Percentiles rank a stretch among this genome's conserved stretches.
These are phyloP conservation scores for Vanrija humicola DNA, from an alignment of 1,284 basidiomycete species.

Conservation along the genomic window DNA sequence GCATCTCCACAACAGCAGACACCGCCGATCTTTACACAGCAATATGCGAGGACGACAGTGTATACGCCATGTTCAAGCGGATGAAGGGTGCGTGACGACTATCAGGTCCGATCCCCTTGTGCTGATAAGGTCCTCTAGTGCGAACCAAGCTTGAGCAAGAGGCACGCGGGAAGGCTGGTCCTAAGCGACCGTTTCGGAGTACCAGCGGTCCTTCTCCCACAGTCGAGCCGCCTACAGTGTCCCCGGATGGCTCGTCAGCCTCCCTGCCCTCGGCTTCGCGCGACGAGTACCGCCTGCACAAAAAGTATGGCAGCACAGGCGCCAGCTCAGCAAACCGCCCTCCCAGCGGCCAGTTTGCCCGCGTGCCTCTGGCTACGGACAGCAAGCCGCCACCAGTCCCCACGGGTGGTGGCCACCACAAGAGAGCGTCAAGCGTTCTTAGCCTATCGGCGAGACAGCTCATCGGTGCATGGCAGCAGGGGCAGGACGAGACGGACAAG, in stretches of 20 bases:
- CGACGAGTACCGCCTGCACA: not conserved
- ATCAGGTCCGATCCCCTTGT: not conserved
- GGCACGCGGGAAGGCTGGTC: not conserved
- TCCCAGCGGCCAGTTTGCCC: conserved; percentile 9
- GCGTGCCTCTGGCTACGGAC: conserved; percentile 2
- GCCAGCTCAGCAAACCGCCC: conserved; percentile 2
- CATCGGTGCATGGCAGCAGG: conserved; percentile 21
- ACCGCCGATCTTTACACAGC: conserved; percentile 77
- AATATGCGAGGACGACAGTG: conserved; percentile 77
- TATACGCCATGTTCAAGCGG: conserved; percentile 76
- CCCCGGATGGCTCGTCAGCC: too few species aligned
- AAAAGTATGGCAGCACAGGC: not conserved
- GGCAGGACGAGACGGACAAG: not conserved
- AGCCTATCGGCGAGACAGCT: conserved; percentile 25
- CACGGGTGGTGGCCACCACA: not conserved
- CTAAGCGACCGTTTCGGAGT: too few species aligned
- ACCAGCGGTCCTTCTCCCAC: too few species aligned
- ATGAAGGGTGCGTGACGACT: conserved; percentile 63
- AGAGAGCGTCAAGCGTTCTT: conserved; percentile 17
- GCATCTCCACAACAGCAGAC: conserved; percentile 63
- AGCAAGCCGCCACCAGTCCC: not conserved
- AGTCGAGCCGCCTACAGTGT: too few species aligned
- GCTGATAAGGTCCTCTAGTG: not conserved
- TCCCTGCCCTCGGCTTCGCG: too few species aligned
- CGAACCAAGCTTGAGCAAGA: conserved; percentile 1